A percentile compares a stretch with the other conserved stretches of the same genome.
Conservation (phyloP, 2,329 filamentous ascomycete species). For the Nemania sp. region DNA sequence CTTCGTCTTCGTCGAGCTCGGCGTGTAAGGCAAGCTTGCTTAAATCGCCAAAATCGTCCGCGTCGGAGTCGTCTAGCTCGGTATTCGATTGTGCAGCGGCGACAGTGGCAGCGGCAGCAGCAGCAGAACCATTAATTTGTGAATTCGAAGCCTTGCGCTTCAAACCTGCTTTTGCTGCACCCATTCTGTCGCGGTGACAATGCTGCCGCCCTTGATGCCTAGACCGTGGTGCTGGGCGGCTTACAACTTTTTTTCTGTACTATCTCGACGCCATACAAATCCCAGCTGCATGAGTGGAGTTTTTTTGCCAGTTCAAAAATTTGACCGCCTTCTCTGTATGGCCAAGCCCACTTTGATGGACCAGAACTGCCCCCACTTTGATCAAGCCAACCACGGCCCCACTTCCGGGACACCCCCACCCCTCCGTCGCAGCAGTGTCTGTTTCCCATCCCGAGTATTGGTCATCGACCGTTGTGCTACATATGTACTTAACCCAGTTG, state of each 20-base stretch:
- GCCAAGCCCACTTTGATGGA: neutral
- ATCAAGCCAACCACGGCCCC: neutral
- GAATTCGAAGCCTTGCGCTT: constrained; percentile 68
- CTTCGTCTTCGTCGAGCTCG: constrained; percentile 57
- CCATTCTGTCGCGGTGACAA: constrained; percentile 41
- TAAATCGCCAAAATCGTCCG: constrained; percentile 57
- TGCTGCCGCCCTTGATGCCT: neutral
- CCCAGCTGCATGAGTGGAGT: constrained; percentile 10
- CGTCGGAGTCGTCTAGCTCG: constrained; percentile 55
- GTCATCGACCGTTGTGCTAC: too few relatives aligned
- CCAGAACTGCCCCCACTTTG: neutral
- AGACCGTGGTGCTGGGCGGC: neutral
- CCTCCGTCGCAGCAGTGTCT: neutral
- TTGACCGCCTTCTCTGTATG: constrained; percentile 25
- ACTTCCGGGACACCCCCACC: constrained; percentile 2
- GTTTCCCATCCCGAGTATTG: constrained; percentile 3
- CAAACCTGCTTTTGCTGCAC: constrained; percentile 48
- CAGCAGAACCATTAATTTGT: constrained; percentile 49
- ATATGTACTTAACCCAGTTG: too few relatives aligned
- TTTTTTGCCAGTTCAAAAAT: constrained; percentile 23
- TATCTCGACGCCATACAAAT: neutral
- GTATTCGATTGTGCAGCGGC: constrained; percentile 27
- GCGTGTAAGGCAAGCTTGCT: constrained; percentile 49
- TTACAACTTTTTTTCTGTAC: constrained; percentile 17
- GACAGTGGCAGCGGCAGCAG: neutral